A percentile compares a stretch with the other conserved stretches of the same genome.
Evolutionary conservation across 2,329 filamentous ascomycete species (phyloP).

Genomic region (Colletotrichum sp.): DNA sequence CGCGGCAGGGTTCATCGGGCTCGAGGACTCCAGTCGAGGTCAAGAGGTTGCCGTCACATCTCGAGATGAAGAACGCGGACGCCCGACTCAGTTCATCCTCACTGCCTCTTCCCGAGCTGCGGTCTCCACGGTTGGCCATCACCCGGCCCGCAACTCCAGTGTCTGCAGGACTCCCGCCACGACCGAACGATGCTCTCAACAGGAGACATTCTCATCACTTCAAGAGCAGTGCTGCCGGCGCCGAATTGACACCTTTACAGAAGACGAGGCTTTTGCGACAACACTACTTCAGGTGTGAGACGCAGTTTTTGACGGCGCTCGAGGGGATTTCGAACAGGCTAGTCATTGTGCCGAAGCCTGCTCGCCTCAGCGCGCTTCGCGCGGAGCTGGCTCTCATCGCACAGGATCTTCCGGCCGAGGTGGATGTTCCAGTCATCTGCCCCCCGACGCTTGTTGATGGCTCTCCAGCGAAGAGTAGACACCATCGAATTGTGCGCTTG

Average conservation of each 20-base stretch:
- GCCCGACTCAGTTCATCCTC: conserved; percentile 72
- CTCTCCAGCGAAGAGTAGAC: conserved; percentile 74
- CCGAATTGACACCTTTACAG: conserved; percentile 68
- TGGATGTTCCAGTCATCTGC: conserved; percentile 83
- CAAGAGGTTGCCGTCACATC: conserved; percentile 49
- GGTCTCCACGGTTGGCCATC: conserved; percentile 51
- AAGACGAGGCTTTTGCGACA: conserved; percentile 77
- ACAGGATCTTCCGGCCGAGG: conserved; percentile 81
- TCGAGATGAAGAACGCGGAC: conserved; percentile 61
- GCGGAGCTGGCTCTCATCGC: conserved; percentile 83
- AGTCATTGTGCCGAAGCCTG: conserved; percentile 81
- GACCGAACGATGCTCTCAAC: conserved; percentile 53
- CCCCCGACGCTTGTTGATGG: conserved; percentile 77
- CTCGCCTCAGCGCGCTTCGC: conserved; percentile 79
- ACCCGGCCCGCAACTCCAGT: conserved; percentile 63
- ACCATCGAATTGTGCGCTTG: conserved; percentile 82
- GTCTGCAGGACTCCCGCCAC: conserved; percentile 55
- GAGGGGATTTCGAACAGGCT: conserved; percentile 87
- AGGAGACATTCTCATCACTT: conserved; percentile 67
- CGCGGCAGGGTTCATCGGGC: conserved; percentile 17
- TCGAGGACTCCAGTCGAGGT: conserved; percentile 38
- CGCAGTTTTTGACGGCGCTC: conserved; percentile 79
- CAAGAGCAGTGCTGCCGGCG: conserved; percentile 61
- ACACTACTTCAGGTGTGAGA: conserved; percentile 84
- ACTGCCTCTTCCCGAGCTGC: conserved; percentile 66